Conservation (phyloP, 352 stramenopile genomes). For the Phytophthora sp. region DNA sequence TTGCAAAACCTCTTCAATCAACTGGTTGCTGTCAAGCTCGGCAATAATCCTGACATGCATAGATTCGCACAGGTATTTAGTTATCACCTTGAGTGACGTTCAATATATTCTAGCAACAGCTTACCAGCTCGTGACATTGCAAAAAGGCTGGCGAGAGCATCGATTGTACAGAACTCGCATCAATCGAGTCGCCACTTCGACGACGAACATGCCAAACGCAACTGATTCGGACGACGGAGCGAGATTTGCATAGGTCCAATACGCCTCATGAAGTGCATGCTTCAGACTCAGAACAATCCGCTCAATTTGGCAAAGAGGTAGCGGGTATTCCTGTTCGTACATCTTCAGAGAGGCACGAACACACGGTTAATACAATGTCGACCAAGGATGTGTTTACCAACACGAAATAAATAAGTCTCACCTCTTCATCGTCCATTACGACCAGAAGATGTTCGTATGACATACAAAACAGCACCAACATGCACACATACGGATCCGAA, state of each 20-base stretch:
- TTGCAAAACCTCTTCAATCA: slow-evolving; percentile 63
- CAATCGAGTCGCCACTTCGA: slow-evolving; percentile 61
- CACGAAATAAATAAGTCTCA: slow-evolving; percentile 19
- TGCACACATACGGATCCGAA: slow-evolving; percentile 54
- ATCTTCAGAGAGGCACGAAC: slow-evolving; percentile 47
- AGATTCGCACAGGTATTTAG: not conserved
- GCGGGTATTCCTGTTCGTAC: slow-evolving; percentile 67
- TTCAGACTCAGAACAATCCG: slow-evolving; percentile 66
- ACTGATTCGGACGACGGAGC: slow-evolving; percentile 30
- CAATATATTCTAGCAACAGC: slow-evolving; percentile 21
- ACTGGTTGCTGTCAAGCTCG: slow-evolving; percentile 57
- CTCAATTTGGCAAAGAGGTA: slow-evolving; percentile 73
- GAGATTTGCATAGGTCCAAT: slow-evolving; percentile 53
- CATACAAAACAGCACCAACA: slow-evolving; percentile 62
- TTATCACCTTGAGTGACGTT: not conserved
- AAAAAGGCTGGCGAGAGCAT: slow-evolving; percentile 73
- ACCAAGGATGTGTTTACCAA: not conserved
- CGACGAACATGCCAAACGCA: slow-evolving; percentile 62
- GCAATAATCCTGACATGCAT: slow-evolving; percentile 50
- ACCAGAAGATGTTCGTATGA: slow-evolving; percentile 70
- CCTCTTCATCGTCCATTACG: slow-evolving; percentile 77
- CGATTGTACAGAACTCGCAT: slow-evolving; percentile 73
- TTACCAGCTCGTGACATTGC: slow-evolving; percentile 77
- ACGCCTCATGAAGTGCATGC: slow-evolving; percentile 57
- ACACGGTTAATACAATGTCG: slow-evolving; percentile 3